Conservation (phyloP, 192 early-diverging fungal genomes). For the Linnemannia schmuckeri region DNA sequence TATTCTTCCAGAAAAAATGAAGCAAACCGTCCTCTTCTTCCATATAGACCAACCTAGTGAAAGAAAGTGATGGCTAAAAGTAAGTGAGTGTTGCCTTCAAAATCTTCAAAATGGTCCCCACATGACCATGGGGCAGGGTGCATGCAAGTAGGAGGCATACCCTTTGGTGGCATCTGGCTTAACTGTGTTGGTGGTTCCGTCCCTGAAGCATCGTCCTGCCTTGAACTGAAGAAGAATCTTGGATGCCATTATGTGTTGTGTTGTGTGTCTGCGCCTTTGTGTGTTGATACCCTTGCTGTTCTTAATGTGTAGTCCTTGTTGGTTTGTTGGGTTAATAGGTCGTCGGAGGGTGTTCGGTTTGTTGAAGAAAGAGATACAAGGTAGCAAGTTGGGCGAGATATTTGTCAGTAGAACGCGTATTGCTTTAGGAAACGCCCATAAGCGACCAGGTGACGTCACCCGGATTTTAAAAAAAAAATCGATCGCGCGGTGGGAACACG, state of each 20-base stretch:
- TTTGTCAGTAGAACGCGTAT: background rate
- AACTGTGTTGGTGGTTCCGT: slow-evolving; percentile 74
- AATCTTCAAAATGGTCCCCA: background rate
- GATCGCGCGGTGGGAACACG: background rate
- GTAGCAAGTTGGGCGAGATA: background rate
- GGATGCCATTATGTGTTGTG: slow-evolving; percentile 22
- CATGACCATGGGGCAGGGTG: background rate
- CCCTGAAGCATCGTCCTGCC: slow-evolving; percentile 77
- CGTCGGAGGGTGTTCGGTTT: background rate
- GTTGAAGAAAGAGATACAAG: background rate
- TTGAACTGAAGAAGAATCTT: slow-evolving; percentile 71
- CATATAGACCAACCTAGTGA: slow-evolving; percentile 70
- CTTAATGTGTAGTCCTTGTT: background rate
- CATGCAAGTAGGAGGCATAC: slow-evolving; percentile 29
- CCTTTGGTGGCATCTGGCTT: slow-evolving; percentile 83
- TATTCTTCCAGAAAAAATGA: slow-evolving; percentile 88
- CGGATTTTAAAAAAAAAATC: background rate
- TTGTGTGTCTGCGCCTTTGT: background rate
- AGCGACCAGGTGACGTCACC: background rate
- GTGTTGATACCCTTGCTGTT: background rate
- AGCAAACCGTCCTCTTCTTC: slow-evolving; percentile 78
- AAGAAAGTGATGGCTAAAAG: background rate
- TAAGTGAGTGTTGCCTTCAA: background rate
- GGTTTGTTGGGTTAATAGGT: background rate
- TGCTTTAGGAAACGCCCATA: background rate